Evolutionary conservation across 345 rosid species (phyloP).

Genomic region (Angophora floribunda): DNA sequence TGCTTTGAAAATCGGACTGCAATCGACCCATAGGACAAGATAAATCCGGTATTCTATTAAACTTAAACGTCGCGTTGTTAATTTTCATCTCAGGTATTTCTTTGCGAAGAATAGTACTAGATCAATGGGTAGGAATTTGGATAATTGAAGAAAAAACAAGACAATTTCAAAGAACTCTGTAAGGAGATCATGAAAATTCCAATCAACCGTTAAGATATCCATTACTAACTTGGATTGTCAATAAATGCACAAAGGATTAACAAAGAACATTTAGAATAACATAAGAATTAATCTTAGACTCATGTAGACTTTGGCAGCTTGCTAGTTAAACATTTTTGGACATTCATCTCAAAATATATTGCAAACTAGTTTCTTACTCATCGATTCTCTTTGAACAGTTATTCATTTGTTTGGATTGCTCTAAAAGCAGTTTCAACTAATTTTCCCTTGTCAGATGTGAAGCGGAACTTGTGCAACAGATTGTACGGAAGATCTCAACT

Average conservation of each 20-base stretch:
- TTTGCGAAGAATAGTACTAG: background rate
- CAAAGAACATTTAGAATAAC: background rate
- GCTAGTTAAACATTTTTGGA: background rate
- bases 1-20: background rate
- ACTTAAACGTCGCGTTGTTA: no score
- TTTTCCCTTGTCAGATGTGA: background rate
- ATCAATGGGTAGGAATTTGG: background rate
- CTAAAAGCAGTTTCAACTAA: background rate
- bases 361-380: background rate
- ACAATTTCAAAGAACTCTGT: no score
- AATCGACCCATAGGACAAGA: background rate
- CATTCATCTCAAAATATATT: background rate
- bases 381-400: background rate
- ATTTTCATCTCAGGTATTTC: background rate
- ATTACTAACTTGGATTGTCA: no score
- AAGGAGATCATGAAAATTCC: background rate
- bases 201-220: no score
- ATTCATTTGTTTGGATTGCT: background rate
- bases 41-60: background rate
- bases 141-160: no score
- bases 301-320: rapidly evolving
- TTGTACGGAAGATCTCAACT: background rate
- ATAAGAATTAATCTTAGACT: background rate
- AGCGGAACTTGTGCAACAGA: background rate
- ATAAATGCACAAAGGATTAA: background rate